phyloP scores from a whole-genome alignment of 305 asterid genomes.

The Fraxinus floribunda region DNA sequence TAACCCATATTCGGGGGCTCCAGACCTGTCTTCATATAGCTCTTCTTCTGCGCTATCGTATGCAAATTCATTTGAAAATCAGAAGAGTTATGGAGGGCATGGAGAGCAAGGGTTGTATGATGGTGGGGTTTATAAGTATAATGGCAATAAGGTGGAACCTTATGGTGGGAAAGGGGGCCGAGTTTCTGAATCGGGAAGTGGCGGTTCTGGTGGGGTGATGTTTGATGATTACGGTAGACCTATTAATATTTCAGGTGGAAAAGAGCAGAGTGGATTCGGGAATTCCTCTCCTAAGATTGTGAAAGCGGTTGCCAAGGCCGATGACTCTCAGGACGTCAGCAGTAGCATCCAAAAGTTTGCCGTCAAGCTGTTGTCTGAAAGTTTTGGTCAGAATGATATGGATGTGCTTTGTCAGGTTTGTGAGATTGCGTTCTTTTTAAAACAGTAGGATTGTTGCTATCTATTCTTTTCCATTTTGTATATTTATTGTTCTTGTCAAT shows the following conservation, averaged over 20 bases:
- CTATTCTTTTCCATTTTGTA: conserved; percentile 2
- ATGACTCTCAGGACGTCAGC: conserved; percentile 54
- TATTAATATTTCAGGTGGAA: conserved; percentile 46
- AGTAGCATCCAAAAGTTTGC: conserved; percentile 74
- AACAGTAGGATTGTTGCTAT: conserved; percentile 1
- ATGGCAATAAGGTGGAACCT: conserved; percentile 43
- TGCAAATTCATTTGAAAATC: conserved; percentile 40
- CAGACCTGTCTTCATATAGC: conserved; percentile 21
- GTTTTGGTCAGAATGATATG: conserved; percentile 65
- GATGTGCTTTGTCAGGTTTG: conserved; percentile 90
- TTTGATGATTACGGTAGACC: conserved; percentile 97
- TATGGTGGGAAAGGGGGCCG: conserved; percentile 44
- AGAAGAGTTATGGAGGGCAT: conserved; percentile 33
- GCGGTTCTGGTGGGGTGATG: conserved; percentile 39
- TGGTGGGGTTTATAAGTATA: conserved; percentile 64
- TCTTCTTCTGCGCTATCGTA: conserved; percentile 33
- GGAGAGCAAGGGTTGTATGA: conserved; percentile 50
- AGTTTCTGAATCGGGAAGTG: conserved; percentile 33
- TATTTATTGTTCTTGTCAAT: conserved; percentile 2
- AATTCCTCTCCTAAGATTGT: conserved; percentile 45
- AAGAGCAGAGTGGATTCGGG: conserved; percentile 40
- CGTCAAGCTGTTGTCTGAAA: conserved; percentile 71
- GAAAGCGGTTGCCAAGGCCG: conserved; percentile 68
- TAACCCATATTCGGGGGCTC: conserved; percentile 25
- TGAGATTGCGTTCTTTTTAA: not conserved